Percentiles rank a stretch among this genome's conserved stretches.
Conservation (phyloP, 1,284 basidiomycete species). For the Sphaerobolus stellatus region DNA sequence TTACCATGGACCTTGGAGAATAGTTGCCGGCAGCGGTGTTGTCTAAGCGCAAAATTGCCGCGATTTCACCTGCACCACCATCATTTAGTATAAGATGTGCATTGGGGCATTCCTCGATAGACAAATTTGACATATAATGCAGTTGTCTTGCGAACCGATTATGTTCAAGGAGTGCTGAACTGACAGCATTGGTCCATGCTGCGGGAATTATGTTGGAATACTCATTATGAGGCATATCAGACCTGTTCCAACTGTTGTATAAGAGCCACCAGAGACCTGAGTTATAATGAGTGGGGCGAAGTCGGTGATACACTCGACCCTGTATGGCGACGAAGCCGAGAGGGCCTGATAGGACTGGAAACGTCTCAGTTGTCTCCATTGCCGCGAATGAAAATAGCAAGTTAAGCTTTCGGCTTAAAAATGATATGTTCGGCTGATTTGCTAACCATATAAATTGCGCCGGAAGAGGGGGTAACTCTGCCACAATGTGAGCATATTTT, state of each 20-base stretch:
- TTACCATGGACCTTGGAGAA: too few relatives aligned
- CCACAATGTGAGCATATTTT: constrained; percentile 11
- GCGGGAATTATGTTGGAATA: constrained; percentile 19
- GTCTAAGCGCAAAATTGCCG: too few relatives aligned
- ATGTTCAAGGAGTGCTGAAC: constrained; percentile 16
- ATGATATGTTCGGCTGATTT: constrained; percentile 20
- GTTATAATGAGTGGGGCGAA: constrained; percentile 25
- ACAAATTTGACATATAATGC: not conserved
- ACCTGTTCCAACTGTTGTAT: constrained; percentile 28
- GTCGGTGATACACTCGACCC: constrained; percentile 34
- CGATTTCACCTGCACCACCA: constrained; percentile 25
- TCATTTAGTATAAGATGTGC: constrained; percentile 26
- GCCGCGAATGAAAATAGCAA: constrained; percentile 35
- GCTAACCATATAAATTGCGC: constrained; percentile 19
- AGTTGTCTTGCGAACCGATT: constrained; percentile 28
- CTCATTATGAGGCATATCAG: constrained; percentile 11
- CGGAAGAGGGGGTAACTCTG: constrained; percentile 20
- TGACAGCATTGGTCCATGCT: constrained; percentile 22
- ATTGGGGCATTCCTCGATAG: not conserved
- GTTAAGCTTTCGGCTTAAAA: constrained; percentile 28
- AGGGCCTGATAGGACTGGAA: constrained; percentile 20
- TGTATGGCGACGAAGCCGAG: constrained; percentile 28
- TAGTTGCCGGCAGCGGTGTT: too few relatives aligned
- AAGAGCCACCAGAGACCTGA: constrained; percentile 34
- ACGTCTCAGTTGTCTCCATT: constrained; percentile 27